Evolutionary conservation across 2,329 filamentous ascomycete genomes (phyloP).

Genomic region (Penicillium sp.): DNA sequence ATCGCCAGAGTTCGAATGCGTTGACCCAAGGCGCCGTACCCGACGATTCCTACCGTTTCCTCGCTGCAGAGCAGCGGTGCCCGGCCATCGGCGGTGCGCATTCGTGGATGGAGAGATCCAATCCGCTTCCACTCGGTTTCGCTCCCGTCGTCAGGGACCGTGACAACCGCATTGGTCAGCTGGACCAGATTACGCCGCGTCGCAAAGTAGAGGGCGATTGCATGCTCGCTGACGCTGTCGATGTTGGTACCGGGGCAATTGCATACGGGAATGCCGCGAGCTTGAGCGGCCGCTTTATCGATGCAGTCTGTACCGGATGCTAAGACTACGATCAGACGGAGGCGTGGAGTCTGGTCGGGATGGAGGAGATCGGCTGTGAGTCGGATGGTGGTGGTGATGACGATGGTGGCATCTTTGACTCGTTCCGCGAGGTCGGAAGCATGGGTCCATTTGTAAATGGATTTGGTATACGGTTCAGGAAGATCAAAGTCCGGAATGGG

Average conservation of each 20-base stretch:
- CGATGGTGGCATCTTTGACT: conserved; percentile 44
- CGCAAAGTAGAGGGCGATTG: conserved; percentile 40
- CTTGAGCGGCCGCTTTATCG: conserved; percentile 38
- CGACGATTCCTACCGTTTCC: conserved; percentile 46
- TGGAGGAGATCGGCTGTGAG: conserved; percentile 31
- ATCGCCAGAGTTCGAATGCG: background rate
- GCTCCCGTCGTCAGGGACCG: conserved; percentile 8
- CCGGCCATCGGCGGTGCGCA: conserved; percentile 16
- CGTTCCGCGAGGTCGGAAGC: conserved; percentile 28
- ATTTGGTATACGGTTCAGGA: conserved; percentile 36
- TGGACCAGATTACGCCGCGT: conserved; percentile 38
- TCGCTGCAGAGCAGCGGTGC: conserved; percentile 43
- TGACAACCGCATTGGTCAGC: conserved; percentile 28
- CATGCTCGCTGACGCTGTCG: conserved; percentile 45
- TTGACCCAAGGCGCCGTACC: conserved; percentile 45
- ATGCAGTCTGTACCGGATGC: conserved; percentile 46
- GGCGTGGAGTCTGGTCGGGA: conserved; percentile 36
- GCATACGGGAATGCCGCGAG: conserved; percentile 41
- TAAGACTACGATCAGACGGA: conserved; percentile 41
- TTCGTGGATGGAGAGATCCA: conserved; percentile 28
- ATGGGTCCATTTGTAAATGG: conserved; percentile 30
- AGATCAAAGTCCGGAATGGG: conserved; percentile 37
- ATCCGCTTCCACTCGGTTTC: conserved; percentile 36
- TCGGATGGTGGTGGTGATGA: conserved; percentile 36
- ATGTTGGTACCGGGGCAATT: conserved; percentile 46